A percentile compares a stretch with the other conserved stretches of the same genome.
phyloP scores from a whole-genome alignment of 176 grass and related monocot genomes.

The Stipa capillata region DNA sequence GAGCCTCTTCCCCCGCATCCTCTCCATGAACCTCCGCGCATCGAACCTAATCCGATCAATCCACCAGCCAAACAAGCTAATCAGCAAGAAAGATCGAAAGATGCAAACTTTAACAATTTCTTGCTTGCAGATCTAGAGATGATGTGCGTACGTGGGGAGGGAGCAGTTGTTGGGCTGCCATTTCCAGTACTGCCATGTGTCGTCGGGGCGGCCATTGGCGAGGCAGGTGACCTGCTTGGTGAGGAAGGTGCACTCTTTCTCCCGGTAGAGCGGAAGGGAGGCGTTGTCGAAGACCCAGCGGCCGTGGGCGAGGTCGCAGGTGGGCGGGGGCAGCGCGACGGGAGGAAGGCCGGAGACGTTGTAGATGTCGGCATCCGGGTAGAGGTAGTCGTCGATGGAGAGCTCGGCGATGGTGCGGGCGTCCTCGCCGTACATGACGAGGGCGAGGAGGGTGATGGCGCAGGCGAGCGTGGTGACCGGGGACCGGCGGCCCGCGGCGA shows the following conservation, averaged over 20 bases:
- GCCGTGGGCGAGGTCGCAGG: constrained; percentile 58
- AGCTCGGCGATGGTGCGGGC: constrained; percentile 54
- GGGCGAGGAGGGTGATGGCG: constrained; percentile 47
- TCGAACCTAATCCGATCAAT: constrained; percentile 51
- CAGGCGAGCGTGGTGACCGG: constrained; percentile 37
- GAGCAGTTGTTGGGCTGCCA: constrained; percentile 71
- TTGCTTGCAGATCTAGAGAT: neutral
- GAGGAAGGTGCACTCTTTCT: constrained; percentile 61
- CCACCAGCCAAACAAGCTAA: neutral
- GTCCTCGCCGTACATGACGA: constrained; percentile 73
- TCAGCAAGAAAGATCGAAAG: constrained; percentile 6
- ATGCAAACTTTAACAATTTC: neutral
- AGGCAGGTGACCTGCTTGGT: constrained; percentile 71
- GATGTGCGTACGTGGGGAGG: constrained; percentile 35
- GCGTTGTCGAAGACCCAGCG: constrained; percentile 69
- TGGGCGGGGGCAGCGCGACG: constrained; percentile 32
- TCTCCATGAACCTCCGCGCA: constrained; percentile 59
- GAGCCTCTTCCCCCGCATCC: constrained; percentile 68
- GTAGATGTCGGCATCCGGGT: constrained; percentile 30
- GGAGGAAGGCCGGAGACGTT: constrained; percentile 12
- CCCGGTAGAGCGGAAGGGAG: constrained; percentile 47
- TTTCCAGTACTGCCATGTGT: constrained; percentile 62
- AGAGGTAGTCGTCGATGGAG: constrained; percentile 60
- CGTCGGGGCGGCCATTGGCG: constrained; percentile 58
- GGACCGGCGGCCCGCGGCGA: constrained; percentile 26